phyloP scores from a whole-genome alignment of 1,284 basidiomycete genomes.

The Marasmius fiardii region DNA sequence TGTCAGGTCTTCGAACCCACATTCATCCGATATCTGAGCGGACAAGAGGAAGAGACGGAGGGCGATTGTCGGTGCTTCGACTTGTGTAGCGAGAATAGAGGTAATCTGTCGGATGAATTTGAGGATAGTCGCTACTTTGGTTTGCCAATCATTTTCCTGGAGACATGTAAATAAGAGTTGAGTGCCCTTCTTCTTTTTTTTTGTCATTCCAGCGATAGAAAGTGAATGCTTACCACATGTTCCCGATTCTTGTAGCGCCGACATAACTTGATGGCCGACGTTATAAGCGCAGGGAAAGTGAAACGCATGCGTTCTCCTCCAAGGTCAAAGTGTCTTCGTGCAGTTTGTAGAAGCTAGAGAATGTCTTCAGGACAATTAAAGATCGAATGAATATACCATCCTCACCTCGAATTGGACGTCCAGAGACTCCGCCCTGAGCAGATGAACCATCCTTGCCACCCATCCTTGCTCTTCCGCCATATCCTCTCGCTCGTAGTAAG shows the following conservation, averaged over 20 bases:
- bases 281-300: constrained; percentile 92
- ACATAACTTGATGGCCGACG: constrained; percentile 86
- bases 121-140: constrained; percentile 78
- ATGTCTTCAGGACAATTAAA: constrained; percentile 3
- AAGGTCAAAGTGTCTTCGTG: constrained; percentile 81
- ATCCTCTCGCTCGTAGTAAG: constrained; percentile 76
- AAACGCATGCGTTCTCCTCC: constrained; percentile 94
- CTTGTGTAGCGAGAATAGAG: constrained; percentile 86
- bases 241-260: constrained; percentile 82
- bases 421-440: constrained; percentile 83
- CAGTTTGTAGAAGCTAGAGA: constrained; percentile 79
- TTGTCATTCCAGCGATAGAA: neutral
- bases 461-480: constrained; percentile 96
- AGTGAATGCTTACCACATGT: constrained; percentile 42
- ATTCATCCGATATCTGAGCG: constrained; percentile 89
- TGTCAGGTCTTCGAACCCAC: constrained; percentile 88
- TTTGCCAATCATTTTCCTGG: constrained; percentile 82
- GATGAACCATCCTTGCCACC: constrained; percentile 94
- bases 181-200: neutral
- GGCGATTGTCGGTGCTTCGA: constrained; percentile 87
- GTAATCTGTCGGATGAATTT: constrained; percentile 91
- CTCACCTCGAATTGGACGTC: constrained; percentile 85
- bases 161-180: constrained; percentile 6
- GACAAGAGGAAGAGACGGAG: constrained; percentile 92
- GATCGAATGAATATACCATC: neutral